A percentile compares a stretch with the other conserved stretches of the same genome.
Evolutionary conservation across 2,329 filamentous ascomycete species (phyloP).

Genomic region (Penicillium hesseltinei): DNA sequence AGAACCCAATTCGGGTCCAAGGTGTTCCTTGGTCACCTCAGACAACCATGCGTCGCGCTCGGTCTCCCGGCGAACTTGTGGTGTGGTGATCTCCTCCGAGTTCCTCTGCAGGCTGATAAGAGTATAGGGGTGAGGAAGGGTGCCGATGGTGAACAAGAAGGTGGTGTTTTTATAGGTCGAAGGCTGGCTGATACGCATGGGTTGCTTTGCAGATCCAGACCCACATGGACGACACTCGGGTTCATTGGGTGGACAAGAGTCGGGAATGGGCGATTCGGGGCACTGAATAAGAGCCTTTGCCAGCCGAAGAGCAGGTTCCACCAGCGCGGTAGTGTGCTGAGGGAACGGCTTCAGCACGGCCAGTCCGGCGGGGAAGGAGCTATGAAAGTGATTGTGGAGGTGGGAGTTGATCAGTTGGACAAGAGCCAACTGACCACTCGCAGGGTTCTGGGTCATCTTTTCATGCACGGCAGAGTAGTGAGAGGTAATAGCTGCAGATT

Average conservation of each 20-base stretch:
- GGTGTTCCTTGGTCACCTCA: slow-evolving; percentile 66
- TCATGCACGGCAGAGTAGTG: slow-evolving; percentile 68
- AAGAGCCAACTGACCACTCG: slow-evolving; percentile 63
- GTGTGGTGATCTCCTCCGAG: slow-evolving; percentile 59
- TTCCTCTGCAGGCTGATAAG: slow-evolving; percentile 64
- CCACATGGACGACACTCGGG: slow-evolving; percentile 73
- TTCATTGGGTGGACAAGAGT: slow-evolving; percentile 80
- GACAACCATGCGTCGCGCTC: slow-evolving; percentile 76
- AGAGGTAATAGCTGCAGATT: slow-evolving; percentile 57
- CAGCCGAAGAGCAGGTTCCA: slow-evolving; percentile 68
- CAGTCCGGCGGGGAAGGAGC: slow-evolving; percentile 72
- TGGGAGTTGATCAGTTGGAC: slow-evolving; percentile 79
- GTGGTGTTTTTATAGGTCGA: slow-evolving; percentile 69
- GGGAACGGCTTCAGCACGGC: slow-evolving; percentile 77
- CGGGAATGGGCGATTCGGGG: slow-evolving; percentile 67
- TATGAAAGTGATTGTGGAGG: slow-evolving; percentile 82
- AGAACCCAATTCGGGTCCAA: slow-evolving; percentile 62
- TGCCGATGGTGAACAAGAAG: slow-evolving; percentile 75
- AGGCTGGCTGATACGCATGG: slow-evolving; percentile 66
- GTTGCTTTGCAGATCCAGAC: slow-evolving; percentile 56
- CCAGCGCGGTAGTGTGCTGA: slow-evolving; percentile 69
- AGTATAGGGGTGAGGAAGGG: slow-evolving; percentile 89
- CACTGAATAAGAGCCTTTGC: slow-evolving; percentile 75
- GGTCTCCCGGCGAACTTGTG: slow-evolving; percentile 66
- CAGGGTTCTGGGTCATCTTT: slow-evolving; percentile 56